phyloP scores from a whole-genome alignment of 1,284 basidiomycete genomes.

The Bjerkandera adusta region DNA sequence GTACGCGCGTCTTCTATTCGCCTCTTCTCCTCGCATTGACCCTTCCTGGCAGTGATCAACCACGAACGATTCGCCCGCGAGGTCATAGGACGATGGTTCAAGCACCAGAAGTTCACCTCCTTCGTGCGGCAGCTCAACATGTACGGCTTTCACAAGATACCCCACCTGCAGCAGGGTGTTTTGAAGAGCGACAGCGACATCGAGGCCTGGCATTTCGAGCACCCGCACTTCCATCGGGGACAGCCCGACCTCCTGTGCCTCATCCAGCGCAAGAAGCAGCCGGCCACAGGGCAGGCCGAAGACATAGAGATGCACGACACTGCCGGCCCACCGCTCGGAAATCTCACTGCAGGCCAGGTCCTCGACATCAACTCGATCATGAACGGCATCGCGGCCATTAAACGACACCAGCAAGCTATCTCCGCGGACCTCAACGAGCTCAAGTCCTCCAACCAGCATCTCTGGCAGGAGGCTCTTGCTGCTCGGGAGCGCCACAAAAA shows the following conservation, averaged over 20 bases:
- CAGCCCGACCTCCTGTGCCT: constrained; percentile 90
- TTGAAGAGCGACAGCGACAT: constrained; percentile 79
- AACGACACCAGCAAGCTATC: constrained; percentile 89
- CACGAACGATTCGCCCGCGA: constrained; percentile 92
- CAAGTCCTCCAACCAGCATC: constrained; percentile 82
- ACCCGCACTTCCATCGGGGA: constrained; percentile 86
- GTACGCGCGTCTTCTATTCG: constrained; percentile 24
- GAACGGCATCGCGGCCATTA: constrained; percentile 85
- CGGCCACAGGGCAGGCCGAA: constrained; percentile 29
- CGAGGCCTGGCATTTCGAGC: constrained; percentile 94
- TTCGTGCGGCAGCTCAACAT: constrained; percentile 98
- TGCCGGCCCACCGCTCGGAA: constrained; percentile 19
- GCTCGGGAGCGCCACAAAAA: constrained; percentile 83
- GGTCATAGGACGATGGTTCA: constrained; percentile 92
- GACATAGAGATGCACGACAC: constrained; percentile 25
- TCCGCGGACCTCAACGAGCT: constrained; percentile 86
- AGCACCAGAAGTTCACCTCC: constrained; percentile 92
- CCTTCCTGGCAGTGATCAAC: constrained; percentile 69
- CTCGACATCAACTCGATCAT: constrained; percentile 78
- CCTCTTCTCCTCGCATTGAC: constrained; percentile 4
- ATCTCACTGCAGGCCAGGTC: constrained; percentile 45
- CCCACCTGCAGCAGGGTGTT: constrained; percentile 94
- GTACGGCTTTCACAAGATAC: constrained; percentile 96
- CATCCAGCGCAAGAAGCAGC: constrained; percentile 79
- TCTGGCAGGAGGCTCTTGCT: constrained; percentile 91